Conservation (phyloP, 441 rosid species). For the Rhodomyrtus psidioides region DNA sequence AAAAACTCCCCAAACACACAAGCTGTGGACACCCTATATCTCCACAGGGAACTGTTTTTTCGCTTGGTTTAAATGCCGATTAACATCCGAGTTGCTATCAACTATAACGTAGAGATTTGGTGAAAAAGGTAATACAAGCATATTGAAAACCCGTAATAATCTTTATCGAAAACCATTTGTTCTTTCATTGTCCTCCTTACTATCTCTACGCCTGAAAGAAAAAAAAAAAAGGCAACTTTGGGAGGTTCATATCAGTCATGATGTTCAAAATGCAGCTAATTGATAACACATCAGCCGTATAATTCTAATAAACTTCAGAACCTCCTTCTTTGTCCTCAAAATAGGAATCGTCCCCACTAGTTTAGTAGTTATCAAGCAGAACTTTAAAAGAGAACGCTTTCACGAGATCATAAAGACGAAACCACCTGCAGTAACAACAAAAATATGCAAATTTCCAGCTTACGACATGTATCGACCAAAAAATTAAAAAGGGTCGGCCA, state of each 20-base stretch:
- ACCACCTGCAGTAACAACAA: background rate
- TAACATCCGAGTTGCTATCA: background rate
- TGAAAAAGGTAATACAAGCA: background rate
- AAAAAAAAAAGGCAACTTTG: background rate
- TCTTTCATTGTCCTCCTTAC: background rate
- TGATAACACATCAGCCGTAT: background rate
- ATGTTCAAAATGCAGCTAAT: background rate
- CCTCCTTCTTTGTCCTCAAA: background rate
- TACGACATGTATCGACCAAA: background rate
- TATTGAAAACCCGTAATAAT: background rate
- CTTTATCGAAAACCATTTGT: background rate
- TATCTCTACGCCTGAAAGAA: background rate
- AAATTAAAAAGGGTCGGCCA: background rate
- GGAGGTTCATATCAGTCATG: background rate
- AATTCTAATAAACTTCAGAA: background rate
- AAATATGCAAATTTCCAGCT: slow-evolving; percentile 1
- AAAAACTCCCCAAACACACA: background rate
- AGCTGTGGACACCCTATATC: background rate
- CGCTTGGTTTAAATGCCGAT: background rate
- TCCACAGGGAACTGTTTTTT: background rate
- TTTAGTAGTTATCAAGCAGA: background rate
- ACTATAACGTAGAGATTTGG: background rate
- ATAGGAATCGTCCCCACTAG: background rate
- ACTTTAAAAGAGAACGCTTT: background rate
- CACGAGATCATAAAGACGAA: background rate